Conservation (phyloP, 2,329 filamentous ascomycete genomes). For the Iodosphaeria phyllophila region DNA sequence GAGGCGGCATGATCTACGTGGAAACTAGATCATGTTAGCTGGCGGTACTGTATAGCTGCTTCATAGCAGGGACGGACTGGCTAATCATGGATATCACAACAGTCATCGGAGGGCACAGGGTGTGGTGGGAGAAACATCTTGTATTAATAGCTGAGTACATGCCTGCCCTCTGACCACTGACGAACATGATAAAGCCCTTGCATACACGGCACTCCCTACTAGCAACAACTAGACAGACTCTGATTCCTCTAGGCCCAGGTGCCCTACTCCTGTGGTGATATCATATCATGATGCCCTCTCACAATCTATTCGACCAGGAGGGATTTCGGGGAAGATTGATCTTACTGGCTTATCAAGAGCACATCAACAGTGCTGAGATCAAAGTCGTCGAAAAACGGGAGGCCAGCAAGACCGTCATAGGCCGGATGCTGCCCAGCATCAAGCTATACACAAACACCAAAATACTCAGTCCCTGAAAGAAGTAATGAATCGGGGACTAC, state of each 20-base stretch:
- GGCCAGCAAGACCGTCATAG: constrained; percentile 79
- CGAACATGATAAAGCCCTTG: too few relatives aligned
- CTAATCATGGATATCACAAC: constrained; percentile 5
- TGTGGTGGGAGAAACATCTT: constrained; percentile 16
- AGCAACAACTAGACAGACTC: too few relatives aligned
- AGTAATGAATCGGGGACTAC: constrained; percentile 11
- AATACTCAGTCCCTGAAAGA: constrained; percentile 6
- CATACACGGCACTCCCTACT: too few relatives aligned
- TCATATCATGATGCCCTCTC: constrained; percentile 7
- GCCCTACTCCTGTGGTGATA: too few relatives aligned
- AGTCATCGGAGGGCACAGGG: constrained; percentile 10
- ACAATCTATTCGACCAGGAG: constrained; percentile 3
- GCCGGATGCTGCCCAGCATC: constrained; percentile 95
- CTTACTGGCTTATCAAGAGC: constrained; percentile 98
- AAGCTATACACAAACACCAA: constrained; percentile 37
- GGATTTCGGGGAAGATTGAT: constrained; percentile 13
- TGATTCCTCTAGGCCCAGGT: too few relatives aligned
- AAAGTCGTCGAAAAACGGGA: constrained; percentile 97
- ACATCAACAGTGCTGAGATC: constrained; percentile 95
- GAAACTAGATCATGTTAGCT: constrained; percentile 43
- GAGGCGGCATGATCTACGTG: constrained; percentile 97
- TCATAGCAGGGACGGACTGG: not conserved
- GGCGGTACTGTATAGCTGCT: not conserved
- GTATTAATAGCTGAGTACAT: constrained; percentile 23
- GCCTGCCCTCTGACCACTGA: too few relatives aligned